Evolutionary conservation across 306 rosid genomes (phyloP).

Genomic region (Sesbania bispinosa): DNA sequence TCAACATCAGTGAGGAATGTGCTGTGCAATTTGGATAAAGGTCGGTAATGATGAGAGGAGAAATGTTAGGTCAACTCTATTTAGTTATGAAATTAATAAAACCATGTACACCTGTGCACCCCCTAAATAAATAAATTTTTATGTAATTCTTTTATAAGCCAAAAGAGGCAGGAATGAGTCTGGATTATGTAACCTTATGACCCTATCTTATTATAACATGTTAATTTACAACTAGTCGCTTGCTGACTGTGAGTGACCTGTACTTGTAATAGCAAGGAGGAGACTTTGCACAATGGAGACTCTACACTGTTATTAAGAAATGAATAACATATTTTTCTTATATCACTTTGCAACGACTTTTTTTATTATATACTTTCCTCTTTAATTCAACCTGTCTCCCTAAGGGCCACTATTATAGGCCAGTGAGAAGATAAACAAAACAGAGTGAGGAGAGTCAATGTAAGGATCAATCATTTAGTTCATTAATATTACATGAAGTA

Average conservation of each 20-base stretch:
- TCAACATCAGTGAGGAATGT: neutral
- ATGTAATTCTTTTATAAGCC: neutral
- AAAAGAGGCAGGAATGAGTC: neutral
- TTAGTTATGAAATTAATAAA: neutral
- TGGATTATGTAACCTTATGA: neutral
- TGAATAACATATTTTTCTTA: slow-evolving; percentile 2
- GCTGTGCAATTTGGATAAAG: slow-evolving; percentile 1
- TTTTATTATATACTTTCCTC: neutral
- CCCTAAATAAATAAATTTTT: neutral
- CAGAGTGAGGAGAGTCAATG: neutral
- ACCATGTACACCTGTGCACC: neutral
- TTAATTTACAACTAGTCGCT: neutral
- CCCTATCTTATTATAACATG: neutral
- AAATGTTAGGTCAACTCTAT: neutral
- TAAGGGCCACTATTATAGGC: neutral
- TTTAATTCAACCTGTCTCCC: neutral
- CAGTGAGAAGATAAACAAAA: neutral
- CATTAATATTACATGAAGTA: neutral
- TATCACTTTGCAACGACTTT: neutral
- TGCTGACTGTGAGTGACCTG: slow-evolving; percentile 1
- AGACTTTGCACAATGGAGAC: neutral
- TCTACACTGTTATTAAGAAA: neutral
- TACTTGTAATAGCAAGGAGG: neutral
- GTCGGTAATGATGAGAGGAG: neutral
- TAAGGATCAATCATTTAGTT: slow-evolving; percentile 11